A percentile compares a stretch with the other conserved stretches of the same genome.
Evolutionary conservation across 805 yeast genomes (phyloP).

Genomic region (Sporopachydermia lactativora): DNA sequence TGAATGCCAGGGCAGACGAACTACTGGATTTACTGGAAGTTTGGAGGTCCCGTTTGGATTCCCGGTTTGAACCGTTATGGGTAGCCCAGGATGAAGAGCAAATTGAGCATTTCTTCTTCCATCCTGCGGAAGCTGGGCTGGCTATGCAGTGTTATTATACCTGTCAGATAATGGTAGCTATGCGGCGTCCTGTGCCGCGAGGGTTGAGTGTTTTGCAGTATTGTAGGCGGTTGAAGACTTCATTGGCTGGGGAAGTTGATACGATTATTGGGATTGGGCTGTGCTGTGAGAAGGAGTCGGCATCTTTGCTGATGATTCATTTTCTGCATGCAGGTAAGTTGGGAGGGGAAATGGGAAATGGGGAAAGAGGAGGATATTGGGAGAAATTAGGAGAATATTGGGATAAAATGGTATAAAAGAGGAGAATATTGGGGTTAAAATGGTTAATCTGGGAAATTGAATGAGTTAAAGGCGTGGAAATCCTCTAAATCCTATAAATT

Average conservation of each 20-base stretch:
- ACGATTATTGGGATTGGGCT: conserved; percentile 8
- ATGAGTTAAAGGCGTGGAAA: too few relatives aligned
- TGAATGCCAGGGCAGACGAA: conserved; percentile 4
- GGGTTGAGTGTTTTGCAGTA: conserved; percentile 5
- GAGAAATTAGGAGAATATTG: too few relatives aligned
- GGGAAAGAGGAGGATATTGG: too few relatives aligned
- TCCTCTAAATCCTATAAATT: too few relatives aligned
- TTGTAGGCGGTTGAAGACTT: conserved; percentile 4
- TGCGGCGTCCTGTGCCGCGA: conserved; percentile 5
- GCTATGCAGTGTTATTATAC: conserved; percentile 7
- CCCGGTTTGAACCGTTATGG: conserved; percentile 7
- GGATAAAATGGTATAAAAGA: too few relatives aligned
- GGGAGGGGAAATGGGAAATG: too few relatives aligned
- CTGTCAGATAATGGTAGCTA: conserved; percentile 4
- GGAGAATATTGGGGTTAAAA: too few relatives aligned
- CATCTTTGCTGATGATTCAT: conserved; percentile 7
- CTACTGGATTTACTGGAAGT: conserved; percentile 3
- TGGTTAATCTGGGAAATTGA: too few relatives aligned
- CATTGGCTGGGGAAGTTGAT: conserved; percentile 6
- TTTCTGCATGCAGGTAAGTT: conserved; percentile 8
- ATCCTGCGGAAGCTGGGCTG: conserved; percentile 8
- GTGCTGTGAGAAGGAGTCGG: conserved; percentile 6
- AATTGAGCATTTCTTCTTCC: conserved; percentile 5
- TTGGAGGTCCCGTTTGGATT: conserved; percentile 6
- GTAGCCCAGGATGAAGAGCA: conserved; percentile 5